phyloP scores from a whole-genome alignment of 2,329 filamentous ascomycete genomes.

The Hymenoscyphus scutula region DNA sequence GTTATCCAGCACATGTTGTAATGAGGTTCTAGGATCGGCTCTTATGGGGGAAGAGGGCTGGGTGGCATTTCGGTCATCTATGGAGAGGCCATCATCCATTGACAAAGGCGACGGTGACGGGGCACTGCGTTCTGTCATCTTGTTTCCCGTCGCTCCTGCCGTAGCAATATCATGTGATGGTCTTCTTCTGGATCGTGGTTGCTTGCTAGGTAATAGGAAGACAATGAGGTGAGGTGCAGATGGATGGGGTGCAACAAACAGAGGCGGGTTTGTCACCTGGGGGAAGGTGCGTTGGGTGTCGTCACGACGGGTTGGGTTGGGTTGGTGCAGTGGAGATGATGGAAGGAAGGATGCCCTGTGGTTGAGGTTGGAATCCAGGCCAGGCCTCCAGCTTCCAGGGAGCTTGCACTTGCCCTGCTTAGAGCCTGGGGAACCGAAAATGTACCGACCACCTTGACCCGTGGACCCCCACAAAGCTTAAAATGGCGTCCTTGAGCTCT shows the following conservation, averaged over 20 bases:
- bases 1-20: slow-evolving; percentile 30
- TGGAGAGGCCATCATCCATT: slow-evolving; percentile 25
- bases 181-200: not conserved
- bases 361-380: not conserved
- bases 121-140: slow-evolving; percentile 22
- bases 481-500: not conserved
- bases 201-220: not conserved
- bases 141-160: slow-evolving; percentile 5
- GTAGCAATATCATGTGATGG: slow-evolving; percentile 1
- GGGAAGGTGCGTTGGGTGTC: not conserved
- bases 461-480: not conserved
- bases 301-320: not conserved
- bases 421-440: not conserved
- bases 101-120: slow-evolving; percentile 30
- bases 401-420: not conserved
- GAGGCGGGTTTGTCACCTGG: not conserved
- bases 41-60: slow-evolving; percentile 31
- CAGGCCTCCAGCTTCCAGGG: not conserved
- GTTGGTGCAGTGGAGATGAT: no score
- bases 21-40: slow-evolving; percentile 30
- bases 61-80: slow-evolving; percentile 31
- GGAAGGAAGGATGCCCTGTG: not conserved
- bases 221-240: no score
- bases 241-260: not conserved
- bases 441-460: no score